phyloP scores from a whole-genome alignment of 1,284 basidiomycete genomes.

The Moesziomyces globuligerus region DNA sequence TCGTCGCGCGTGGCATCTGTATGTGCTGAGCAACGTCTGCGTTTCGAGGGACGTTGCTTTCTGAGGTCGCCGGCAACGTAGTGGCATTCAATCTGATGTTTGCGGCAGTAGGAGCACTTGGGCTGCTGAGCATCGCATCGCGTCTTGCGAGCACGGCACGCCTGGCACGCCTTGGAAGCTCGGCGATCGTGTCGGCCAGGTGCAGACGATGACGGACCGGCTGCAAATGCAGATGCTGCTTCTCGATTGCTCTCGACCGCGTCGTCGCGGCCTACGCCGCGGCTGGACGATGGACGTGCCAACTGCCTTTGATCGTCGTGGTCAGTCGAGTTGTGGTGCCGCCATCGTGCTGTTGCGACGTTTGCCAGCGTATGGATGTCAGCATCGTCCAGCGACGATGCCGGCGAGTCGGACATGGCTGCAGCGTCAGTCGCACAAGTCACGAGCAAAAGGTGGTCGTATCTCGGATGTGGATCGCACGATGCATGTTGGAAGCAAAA shows the following conservation, averaged over 20 bases:
- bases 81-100: conserved; percentile 4
- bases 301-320: not conserved
- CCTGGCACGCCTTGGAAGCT: conserved; percentile 5
- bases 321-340: not conserved
- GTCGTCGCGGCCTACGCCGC: too few species aligned
- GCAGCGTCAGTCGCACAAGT: too few species aligned
- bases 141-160: conserved; percentile 5
- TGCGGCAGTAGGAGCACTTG: conserved; percentile 8
- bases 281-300: too few species aligned
- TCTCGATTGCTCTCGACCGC: too few species aligned
- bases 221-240: not conserved
- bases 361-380: conserved; percentile 2
- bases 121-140: conserved; percentile 6
- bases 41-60: conserved; percentile 4
- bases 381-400: too few species aligned
- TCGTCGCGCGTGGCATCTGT: not conserved
- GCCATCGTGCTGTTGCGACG: conserved; percentile 3
- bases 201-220: not conserved
- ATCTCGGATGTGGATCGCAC: too few species aligned
- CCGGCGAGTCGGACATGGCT: too few species aligned
- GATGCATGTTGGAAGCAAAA: too few species aligned
- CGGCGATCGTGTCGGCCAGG: conserved; percentile 4
- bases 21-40: not conserved
- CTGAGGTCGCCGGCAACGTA: conserved; percentile 1
- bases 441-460: too few species aligned